Conservation (phyloP, 257 asterid genomes). For the Galeopsis tetrahit region DNA sequence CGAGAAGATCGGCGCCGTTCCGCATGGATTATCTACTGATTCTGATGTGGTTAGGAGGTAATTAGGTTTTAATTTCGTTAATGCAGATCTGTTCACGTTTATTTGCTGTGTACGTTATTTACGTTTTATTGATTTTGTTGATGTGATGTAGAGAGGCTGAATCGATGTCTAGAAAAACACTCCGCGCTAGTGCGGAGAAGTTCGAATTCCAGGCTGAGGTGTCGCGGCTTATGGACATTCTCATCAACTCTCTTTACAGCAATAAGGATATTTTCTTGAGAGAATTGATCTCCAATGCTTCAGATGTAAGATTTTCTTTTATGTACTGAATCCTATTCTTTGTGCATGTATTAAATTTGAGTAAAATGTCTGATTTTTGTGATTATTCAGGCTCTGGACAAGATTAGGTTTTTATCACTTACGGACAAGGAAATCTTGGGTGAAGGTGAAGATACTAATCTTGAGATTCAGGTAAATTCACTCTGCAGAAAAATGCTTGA, state of each 20-base stretch:
- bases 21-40: slow-evolving; percentile 84
- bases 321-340: background rate
- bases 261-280: slow-evolving; percentile 95
- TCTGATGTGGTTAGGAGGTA: slow-evolving; percentile 88
- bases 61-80: background rate
- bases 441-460: slow-evolving; percentile 85
- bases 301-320: slow-evolving; percentile 67
- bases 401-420: slow-evolving; percentile 87
- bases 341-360: background rate
- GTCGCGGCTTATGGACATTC: slow-evolving; percentile 93
- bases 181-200: slow-evolving; percentile 84
- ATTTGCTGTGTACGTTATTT: background rate
- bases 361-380: slow-evolving; percentile 5
- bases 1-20: slow-evolving; percentile 82
- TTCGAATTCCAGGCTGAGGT: slow-evolving; percentile 99
- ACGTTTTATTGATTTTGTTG: slow-evolving; percentile 17
- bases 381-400: slow-evolving; percentile 77
- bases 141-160: slow-evolving; percentile 74
- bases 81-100: background rate
- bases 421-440: slow-evolving; percentile 95
- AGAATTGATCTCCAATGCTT: slow-evolving; percentile 96
- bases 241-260: slow-evolving; percentile 96
- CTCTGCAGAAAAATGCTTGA: background rate
- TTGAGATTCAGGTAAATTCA: slow-evolving; percentile 83
- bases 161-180: slow-evolving; percentile 74